Evolutionary conservation across 2,329 filamentous ascomycete species (phyloP), one percentile per base, ranked within the genome.

Genomic region (Talaromyces funiculosus): DNA sequence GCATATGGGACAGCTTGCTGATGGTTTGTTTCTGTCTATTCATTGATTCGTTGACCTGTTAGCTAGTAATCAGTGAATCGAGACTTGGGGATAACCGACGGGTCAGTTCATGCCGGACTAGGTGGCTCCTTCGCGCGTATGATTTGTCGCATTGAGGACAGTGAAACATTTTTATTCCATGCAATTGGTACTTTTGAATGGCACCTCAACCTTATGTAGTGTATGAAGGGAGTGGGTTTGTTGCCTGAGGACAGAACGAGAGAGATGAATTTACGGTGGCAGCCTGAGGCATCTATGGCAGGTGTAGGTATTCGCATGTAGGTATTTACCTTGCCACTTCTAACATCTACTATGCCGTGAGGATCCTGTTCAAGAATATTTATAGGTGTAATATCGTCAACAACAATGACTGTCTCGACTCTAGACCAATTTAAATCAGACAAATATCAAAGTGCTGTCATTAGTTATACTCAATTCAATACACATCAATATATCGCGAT

Each of bases 1-100:
- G 61, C 69, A 72, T 7, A 71, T 65, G 4, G 68, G 68, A 20
- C 70, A 72, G 56, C 64, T 65, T 20, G 68, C 69, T 56, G 64
- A 59, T 24, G 56, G 57, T 37, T 66, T 61, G n/a, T 59, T 63
- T 43, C 64, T 67, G 63, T 72, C 70, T 70, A 45, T 18, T 57
- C 22, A n/a, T 26, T 26, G 22, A 45, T 12, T 14, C 24, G 20
- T 43, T 24, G n/a, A 7, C 10, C 10, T 16, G 14, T 37, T 20
- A 9, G 45, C 22, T 12, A 12, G 56, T 65, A 67, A 61, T 61
- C 49, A 43, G 29, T 49, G 42, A 12, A 20, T 22, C 24, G 24
- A 51, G 22, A 18, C n/a, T 29, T 18, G 31, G n/a, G 18, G 10
- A 43, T 18, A 43, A n/a, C 64, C 62, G 63, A 71, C 70, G 69